These are phyloP conservation scores for Calocera viscosa DNA, from an alignment of 768 basidiomycete genomes.

Conservation along the genomic window DNA sequence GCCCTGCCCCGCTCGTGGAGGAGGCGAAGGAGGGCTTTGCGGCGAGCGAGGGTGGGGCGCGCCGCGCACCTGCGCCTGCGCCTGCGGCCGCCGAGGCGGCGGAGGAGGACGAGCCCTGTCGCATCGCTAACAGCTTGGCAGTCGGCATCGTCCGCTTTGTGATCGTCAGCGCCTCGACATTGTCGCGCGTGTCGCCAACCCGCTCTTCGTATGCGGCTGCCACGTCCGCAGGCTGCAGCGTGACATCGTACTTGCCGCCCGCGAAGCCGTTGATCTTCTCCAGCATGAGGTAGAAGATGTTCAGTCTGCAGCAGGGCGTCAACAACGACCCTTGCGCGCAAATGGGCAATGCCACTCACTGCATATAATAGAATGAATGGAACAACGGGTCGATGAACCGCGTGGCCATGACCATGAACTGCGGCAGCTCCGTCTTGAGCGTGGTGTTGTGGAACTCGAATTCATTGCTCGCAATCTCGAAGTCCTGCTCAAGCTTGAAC, in stretches of 20 bases:
- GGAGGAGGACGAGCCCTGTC: constrained; percentile 11
- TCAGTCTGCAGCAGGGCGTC: constrained; percentile 44
- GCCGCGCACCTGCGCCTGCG: constrained; percentile 14
- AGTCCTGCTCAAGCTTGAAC: constrained; percentile 98
- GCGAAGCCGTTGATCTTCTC: constrained; percentile 88
- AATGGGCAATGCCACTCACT: constrained; percentile 52
- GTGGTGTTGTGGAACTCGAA: constrained; percentile 86
- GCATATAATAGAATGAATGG: constrained; percentile 98
- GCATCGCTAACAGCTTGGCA: constrained; percentile 39
- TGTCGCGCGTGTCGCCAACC: constrained; percentile 69
- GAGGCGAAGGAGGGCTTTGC: constrained; percentile 22
- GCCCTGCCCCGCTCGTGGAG: constrained; percentile 27
- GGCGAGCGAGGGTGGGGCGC: constrained; percentile 8
- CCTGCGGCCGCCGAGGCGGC: background rate
- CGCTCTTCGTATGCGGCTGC: constrained; percentile 62
- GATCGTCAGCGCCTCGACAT: constrained; percentile 68
- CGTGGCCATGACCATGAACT: constrained; percentile 78
- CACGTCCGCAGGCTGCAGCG: constrained; percentile 32
- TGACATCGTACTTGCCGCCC: constrained; percentile 56
- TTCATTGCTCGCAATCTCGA: constrained; percentile 80
- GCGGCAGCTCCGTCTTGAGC: constrained; percentile 82
- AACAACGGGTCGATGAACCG: constrained; percentile 95
- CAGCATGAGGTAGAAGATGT: constrained; percentile 84
- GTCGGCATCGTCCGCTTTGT: constrained; percentile 75
- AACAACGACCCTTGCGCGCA: background rate